These are phyloP conservation scores for Sugiyamaella pinicola DNA, from an alignment of 1,139 yeast species.

Conservation along the genomic window DNA sequence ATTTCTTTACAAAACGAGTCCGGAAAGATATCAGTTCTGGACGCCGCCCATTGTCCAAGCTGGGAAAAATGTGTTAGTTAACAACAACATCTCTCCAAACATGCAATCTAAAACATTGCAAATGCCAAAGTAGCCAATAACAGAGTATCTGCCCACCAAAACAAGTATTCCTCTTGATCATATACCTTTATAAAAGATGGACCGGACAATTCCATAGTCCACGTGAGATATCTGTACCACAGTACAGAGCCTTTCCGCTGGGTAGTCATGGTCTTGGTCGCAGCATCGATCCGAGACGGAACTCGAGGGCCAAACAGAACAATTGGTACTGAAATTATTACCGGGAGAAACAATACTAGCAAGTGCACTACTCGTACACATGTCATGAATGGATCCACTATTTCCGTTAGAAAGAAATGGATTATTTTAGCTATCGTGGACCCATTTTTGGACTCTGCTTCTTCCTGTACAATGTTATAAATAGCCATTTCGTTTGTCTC, in stretches of 20 bases:
- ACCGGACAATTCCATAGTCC: conserved; percentile 82
- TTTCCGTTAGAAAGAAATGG: not conserved
- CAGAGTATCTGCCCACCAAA: conserved; percentile 15
- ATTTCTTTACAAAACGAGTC: conserved; percentile 75
- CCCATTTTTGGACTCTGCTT: not conserved
- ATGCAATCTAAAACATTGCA: conserved; percentile 8
- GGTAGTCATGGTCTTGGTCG: conserved; percentile 36
- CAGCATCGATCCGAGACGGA: not conserved
- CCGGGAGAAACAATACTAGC: conserved; percentile 67
- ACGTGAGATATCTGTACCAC: conserved; percentile 72
- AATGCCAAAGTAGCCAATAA: conserved; percentile 5
- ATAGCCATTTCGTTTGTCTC: conserved; percentile 19
- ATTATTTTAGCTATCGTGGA: not conserved
- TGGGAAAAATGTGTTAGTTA: conserved; percentile 22
- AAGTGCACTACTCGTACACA: conserved; percentile 69
- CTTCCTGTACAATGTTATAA: conserved; percentile 3
- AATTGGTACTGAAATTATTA: conserved; percentile 64
- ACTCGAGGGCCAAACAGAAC: conserved; percentile 59
- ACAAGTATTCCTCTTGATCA: conserved; percentile 27
- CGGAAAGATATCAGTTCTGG: conserved; percentile 94
- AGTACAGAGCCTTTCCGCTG: conserved; percentile 62
- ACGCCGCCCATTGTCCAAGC: conserved; percentile 99
- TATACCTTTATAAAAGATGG: conserved; percentile 80
- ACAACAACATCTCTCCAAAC: not conserved
- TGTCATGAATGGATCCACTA: conserved; percentile 66